phyloP scores from a whole-genome alignment of 2,329 filamentous ascomycete species.

The Epichloe baconii region DNA sequence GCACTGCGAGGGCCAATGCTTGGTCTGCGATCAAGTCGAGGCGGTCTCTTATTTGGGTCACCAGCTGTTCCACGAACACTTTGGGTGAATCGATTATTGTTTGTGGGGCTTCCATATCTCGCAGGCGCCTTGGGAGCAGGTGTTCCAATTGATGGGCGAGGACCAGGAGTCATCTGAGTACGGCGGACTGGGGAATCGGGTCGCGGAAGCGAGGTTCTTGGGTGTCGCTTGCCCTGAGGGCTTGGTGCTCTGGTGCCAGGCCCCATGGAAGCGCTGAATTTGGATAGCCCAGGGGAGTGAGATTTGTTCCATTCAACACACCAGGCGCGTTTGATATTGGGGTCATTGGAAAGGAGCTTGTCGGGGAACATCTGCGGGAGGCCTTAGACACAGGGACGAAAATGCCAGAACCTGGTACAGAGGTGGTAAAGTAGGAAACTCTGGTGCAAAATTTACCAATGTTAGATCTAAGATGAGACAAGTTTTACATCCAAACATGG shows the following conservation, averaged over 20 bases:
- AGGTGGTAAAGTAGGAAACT: constrained; percentile 69
- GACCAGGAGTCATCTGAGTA: constrained; percentile 47
- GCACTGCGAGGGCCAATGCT: constrained; percentile 44
- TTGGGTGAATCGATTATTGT: constrained; percentile 41
- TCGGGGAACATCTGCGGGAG: constrained; percentile 47
- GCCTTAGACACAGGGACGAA: constrained; percentile 83
- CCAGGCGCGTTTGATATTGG: constrained; percentile 52
- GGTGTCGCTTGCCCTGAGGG: constrained; percentile 51
- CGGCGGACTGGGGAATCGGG: constrained; percentile 76
- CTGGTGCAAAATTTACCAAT: constrained; percentile 21
- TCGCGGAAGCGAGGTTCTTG: constrained; percentile 67
- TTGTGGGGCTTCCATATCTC: constrained; percentile 31
- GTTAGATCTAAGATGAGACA: not conserved
- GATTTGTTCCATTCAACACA: constrained; percentile 44
- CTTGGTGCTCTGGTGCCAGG: constrained; percentile 55
- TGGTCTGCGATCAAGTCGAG: constrained; percentile 34
- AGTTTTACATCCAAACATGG: not conserved
- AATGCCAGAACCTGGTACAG: constrained; percentile 70
- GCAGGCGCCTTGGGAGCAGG: constrained; percentile 20
- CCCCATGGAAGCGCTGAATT: constrained; percentile 82
- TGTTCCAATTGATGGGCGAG: constrained; percentile 41
- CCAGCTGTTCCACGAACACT: constrained; percentile 48
- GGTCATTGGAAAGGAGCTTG: constrained; percentile 47
- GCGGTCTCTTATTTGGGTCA: constrained; percentile 45
- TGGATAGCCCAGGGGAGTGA: constrained; percentile 55